Evolutionary conservation across 2,329 filamentous ascomycete species (phyloP), one percentile per base, ranked within the genome.

Genomic region (Alternaria brassicae): DNA sequence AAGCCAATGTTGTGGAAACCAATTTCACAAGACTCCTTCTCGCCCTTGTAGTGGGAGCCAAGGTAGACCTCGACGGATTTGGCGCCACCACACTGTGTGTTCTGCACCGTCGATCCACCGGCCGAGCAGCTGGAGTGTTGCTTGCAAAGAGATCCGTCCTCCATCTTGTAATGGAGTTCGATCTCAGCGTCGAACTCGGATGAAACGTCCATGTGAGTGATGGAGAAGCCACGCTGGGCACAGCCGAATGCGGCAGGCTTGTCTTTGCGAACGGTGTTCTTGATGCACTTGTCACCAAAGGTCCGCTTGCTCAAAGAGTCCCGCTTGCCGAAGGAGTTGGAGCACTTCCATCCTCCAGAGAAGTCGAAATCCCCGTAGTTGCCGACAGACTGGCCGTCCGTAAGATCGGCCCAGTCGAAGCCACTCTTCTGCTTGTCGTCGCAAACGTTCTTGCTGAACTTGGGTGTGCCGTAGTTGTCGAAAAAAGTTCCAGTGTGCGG

Each of bases 11-110:
- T 85, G 80, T 91, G 89, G 70, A 95, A 86, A 70, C 88, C 88
- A 70, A 96, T 84, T 69, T 85, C 84, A 82, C 91, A 95, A 70
- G 79, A 80, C 48, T 83, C 79, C 72, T 84, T 83, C 63, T 76
- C 79, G 53, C 84, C 77, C 63, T 86, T 81, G 74, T 71, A 62
- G 54, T 71, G 66, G 53, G 68, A 63, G 21, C 89, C 86, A 58
- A 86, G 79, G 65, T 83, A 81, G 76, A 97, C 88, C 54, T 86
- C 88, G 62, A 97, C 92, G 58, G 87, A 88, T 76, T 85, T 92
- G 66, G 94, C 93, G 79, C 93, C 93, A 86, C 93, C 94, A 77
- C 94, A 98, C 84, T 97, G 92, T 61, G 83, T 87, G 86, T 97
- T 97, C 80, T 87, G 81, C 71, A 97, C 84, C 45, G 85, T 86